These are phyloP conservation scores for Coemansia sp. DNA, from an alignment of 192 early-diverging fungal species.

Conservation along the genomic window DNA sequence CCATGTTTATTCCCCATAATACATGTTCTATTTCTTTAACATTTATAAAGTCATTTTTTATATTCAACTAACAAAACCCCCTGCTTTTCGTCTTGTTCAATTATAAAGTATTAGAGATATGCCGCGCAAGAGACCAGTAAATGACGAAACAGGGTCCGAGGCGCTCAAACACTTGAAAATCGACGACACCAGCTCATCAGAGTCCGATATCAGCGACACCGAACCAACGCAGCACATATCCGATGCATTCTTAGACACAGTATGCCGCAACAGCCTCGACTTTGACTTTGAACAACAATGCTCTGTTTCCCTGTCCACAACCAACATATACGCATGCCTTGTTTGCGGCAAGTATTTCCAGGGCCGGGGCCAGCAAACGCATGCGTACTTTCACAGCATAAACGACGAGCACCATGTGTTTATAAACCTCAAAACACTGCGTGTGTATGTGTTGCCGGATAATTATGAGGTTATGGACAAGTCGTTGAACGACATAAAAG, in stretches of 20 bases:
- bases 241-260: conserved; percentile 76
- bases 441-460: conserved; percentile 84
- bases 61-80: too few species aligned
- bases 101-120: too few species aligned
- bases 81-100: too few species aligned
- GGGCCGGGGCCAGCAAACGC: conserved; percentile 84
- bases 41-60: too few species aligned
- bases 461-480: conserved; percentile 85
- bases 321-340: conserved; percentile 95
- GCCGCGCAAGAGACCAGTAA: not conserved
- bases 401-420: conserved; percentile 95
- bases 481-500: conserved; percentile 91
- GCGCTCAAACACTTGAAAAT: not conserved
- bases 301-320: conserved; percentile 87
- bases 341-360: conserved; percentile 96
- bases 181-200: not conserved
- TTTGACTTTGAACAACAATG: conserved; percentile 99
- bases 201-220: not conserved
- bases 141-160: not conserved
- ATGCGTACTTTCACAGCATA: conserved; percentile 95
- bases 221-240: conserved; percentile 13
- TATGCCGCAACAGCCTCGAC: conserved; percentile 83
- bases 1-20: not conserved
- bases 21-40: too few species aligned
- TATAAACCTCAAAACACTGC: conserved; percentile 80